A percentile compares a stretch with the other conserved stretches of the same genome.
Conservation (phyloP, 2,329 filamentous ascomycete species). For the Coniochaeta ligniaria region DNA sequence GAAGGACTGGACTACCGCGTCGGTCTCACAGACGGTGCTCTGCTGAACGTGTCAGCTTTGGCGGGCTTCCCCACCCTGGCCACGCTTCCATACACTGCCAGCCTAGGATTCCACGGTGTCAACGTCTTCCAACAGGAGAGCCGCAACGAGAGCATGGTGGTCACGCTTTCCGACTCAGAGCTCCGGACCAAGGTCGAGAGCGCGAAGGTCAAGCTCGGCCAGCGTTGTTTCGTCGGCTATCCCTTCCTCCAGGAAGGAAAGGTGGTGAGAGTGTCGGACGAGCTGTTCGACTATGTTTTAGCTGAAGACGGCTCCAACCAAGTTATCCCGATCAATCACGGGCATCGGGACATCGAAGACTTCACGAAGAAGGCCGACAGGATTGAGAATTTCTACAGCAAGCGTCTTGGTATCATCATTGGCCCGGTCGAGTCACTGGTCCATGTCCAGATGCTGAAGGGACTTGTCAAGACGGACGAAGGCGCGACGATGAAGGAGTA, state of each 20-base stretch:
- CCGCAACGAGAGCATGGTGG: slow-evolving; percentile 91
- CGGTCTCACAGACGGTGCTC: slow-evolving; percentile 76
- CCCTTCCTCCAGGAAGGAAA: slow-evolving; percentile 94
- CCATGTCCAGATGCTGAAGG: slow-evolving; percentile 89
- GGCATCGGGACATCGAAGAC: slow-evolving; percentile 67
- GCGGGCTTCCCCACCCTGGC: slow-evolving; percentile 91
- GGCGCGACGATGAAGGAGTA: slow-evolving; percentile 93
- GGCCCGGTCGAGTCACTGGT: slow-evolving; percentile 83
- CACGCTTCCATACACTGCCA: slow-evolving; percentile 75
- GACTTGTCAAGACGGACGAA: slow-evolving; percentile 81
- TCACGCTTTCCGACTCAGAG: slow-evolving; percentile 74
- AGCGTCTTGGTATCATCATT: slow-evolving; percentile 80
- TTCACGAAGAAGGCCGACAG: slow-evolving; percentile 78
- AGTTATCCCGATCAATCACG: slow-evolving; percentile 63
- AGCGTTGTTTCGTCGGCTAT: slow-evolving; percentile 85
- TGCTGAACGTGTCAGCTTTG: slow-evolving; percentile 74
- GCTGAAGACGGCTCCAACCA: slow-evolving; percentile 54
- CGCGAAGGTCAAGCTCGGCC: slow-evolving; percentile 73
- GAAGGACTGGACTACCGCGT: slow-evolving; percentile 82
- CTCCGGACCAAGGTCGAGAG: slow-evolving; percentile 60
- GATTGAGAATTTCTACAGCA: slow-evolving; percentile 84
- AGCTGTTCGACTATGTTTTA: slow-evolving; percentile 81
- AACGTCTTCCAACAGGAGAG: slow-evolving; percentile 95
- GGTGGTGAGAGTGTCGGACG: slow-evolving; percentile 81
- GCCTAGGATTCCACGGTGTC: slow-evolving; percentile 80